Evolutionary conservation across 1,284 basidiomycete species (phyloP), one percentile per base, ranked within the genome.

Genomic region (Malassezia slooffiae): DNA sequence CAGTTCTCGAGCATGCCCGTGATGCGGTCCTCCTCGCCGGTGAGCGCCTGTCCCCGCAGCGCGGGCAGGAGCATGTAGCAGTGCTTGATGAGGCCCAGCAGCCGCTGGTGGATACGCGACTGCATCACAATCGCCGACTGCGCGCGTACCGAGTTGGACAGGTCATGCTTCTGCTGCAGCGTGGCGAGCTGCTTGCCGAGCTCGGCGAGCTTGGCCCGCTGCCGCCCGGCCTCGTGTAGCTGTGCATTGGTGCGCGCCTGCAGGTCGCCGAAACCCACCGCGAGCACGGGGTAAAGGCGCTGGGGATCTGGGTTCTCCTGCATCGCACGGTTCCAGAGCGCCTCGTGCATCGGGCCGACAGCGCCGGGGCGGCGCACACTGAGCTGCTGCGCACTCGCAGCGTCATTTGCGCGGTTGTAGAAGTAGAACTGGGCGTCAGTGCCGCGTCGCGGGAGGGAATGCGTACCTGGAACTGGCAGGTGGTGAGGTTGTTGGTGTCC

Each of bases 231-330:
- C 33, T 68, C 62, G 4, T 42, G 19, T 13, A 43, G 24, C 32
- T 68, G 66, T 8, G 55, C 51, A 26, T 58, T 56, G 24, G 57
- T 47, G 1, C 66, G 41, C 34, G 57, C 53, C 39, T 60, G 58
- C 10, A 68, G 43, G 33, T 68, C 66, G 19, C 45, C 45, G 36
- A 67, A 68, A 2, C 66, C 66, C 9, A 67, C 51, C 3, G 64
- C 66, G 0, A 68, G 55, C 13, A 67, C 62, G 7, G 66, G 66
- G 33, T 67, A 61, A 15, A 67, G 48, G n/a, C 53, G 46, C 7
- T 41, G 35, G 11, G 59, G 60, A 41, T 68, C 62, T 4, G 65
- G 65, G 29, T 67, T 67, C 29, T 63, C 56, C 12, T 54, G 45
- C 22, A 67, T 42, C 1, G 65, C 63, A 12, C 54, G 52, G 4